Evolutionary conservation across 441 rosid genomes (phyloP).

Genomic region (Syzygium syzygioides): DNA sequence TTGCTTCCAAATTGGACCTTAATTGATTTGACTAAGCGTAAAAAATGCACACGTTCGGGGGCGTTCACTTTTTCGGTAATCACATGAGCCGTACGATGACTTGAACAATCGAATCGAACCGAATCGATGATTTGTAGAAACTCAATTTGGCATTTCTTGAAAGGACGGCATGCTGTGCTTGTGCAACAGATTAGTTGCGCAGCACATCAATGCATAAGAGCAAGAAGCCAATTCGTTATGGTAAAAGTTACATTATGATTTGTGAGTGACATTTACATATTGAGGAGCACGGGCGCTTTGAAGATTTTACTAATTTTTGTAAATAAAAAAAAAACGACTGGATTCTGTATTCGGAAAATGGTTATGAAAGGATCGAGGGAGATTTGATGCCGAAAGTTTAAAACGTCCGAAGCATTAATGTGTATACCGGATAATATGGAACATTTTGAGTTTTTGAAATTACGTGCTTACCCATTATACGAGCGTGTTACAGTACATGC

Average conservation of each 20-base stretch:
- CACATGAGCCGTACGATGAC: neutral
- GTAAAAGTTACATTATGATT: too few species aligned
- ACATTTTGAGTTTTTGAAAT: neutral
- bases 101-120: neutral
- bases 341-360: neutral
- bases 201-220: neutral
- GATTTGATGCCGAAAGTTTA: neutral
- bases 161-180: neutral
- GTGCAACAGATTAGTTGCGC: neutral
- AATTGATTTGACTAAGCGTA: neutral
- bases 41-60: neutral
- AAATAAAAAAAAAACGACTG: neutral
- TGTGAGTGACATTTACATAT: too few species aligned
- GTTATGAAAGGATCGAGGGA: neutral
- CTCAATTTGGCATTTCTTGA: neutral
- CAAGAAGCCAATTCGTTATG: neutral
- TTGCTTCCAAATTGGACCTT: neutral
- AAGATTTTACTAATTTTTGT: neutral
- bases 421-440: neutral
- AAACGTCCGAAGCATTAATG: neutral
- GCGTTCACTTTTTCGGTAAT: neutral
- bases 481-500: neutral
- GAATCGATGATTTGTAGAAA: neutral
- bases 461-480: fast-evolving
- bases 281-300: too few species aligned